Conservation (phyloP, 768 basidiomycete genomes). For the Pulveroboletus frians region DNA sequence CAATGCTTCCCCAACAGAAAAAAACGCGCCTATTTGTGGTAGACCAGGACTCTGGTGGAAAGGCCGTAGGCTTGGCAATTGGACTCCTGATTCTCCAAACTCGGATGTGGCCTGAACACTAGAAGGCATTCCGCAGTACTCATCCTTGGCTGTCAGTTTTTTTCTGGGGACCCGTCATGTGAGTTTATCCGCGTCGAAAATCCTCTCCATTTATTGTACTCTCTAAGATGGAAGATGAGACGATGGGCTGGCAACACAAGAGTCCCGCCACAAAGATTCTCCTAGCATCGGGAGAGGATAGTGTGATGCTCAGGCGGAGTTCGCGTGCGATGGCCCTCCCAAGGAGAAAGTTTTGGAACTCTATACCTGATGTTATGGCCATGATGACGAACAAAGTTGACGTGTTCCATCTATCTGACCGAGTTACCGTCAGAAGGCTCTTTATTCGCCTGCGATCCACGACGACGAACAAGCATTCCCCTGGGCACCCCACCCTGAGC, state of each 20-base stretch:
- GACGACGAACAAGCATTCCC: neutral
- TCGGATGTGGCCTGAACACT: constrained; percentile 1
- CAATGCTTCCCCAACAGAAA: neutral
- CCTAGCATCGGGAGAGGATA: neutral
- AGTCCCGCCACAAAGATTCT: neutral
- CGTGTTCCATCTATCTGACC: neutral
- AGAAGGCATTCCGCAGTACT: too few relatives aligned
- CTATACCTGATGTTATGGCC: neutral
- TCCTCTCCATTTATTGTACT: neutral
- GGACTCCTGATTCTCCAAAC: constrained; percentile 12
- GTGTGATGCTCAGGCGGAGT: neutral
- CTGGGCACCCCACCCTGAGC: too few relatives aligned
- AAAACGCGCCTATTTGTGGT: neutral
- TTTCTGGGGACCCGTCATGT: neutral
- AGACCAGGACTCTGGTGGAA: constrained; percentile 43
- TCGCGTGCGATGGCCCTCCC: neutral
- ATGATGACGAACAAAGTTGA: neutral
- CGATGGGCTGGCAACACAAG: neutral
- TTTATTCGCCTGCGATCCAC: neutral
- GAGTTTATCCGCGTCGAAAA: neutral
- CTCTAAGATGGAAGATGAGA: neutral
- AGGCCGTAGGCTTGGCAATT: constrained; percentile 15
- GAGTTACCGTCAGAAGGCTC: neutral
- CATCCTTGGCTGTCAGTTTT: neutral
- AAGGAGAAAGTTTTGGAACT: neutral